phyloP scores from a whole-genome alignment of 202 grass and related monocot species.

The Panicum hallii region DNA sequence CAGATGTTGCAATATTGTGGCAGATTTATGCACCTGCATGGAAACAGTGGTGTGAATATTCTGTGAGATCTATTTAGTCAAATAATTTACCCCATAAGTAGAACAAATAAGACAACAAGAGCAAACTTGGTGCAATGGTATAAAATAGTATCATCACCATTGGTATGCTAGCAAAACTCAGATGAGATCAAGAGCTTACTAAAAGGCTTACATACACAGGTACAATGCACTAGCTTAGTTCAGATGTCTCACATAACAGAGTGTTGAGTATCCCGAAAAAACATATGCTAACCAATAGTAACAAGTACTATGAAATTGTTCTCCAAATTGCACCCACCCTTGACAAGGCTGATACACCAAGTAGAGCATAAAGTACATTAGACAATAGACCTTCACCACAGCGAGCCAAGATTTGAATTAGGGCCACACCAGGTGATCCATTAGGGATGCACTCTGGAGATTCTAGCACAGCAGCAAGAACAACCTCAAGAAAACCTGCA shows the following conservation, averaged over 20 bases:
- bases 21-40: conserved; percentile 92
- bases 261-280: neutral
- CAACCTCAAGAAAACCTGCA: conserved; percentile 91
- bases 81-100: neutral
- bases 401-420: conserved; percentile 71
- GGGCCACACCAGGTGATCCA: conserved; percentile 61
- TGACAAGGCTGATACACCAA: conserved; percentile 91
- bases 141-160: conserved; percentile 33
- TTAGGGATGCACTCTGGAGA: conserved; percentile 58
- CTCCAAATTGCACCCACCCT: conserved; percentile 66
- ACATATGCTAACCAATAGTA: neutral
- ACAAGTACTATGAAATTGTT: conserved; percentile 19
- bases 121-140: neutral
- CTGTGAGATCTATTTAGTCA: neutral
- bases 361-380: conserved; percentile 87
- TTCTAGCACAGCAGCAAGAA: conserved; percentile 67
- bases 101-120: conserved; percentile 15
- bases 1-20: conserved; percentile 91
- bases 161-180: conserved; percentile 31
- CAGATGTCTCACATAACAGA: conserved; percentile 19
- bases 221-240: conserved; percentile 20
- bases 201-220: conserved; percentile 20
- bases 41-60: conserved; percentile 31
- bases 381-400: conserved; percentile 87
- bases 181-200: conserved; percentile 32